Evolutionary conservation across 2,329 filamentous ascomycete genomes (phyloP), one percentile per base, ranked within the genome.

Genomic region (Drechslerella dactyloides): DNA sequence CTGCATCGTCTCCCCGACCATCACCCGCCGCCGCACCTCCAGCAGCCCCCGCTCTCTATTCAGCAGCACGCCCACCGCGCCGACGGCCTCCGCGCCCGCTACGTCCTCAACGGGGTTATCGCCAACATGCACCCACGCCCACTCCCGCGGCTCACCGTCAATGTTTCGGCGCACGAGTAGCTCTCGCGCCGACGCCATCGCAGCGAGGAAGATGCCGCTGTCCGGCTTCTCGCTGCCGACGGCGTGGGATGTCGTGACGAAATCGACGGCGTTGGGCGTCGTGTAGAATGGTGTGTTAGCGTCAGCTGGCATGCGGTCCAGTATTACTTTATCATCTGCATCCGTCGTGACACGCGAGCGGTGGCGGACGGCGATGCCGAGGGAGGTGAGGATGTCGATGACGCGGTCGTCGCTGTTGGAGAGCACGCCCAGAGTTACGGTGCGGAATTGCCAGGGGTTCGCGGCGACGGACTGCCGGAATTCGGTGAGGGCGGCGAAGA

Each of bases 371-470:
- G 8, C n/a, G 7, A 61, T 63, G 57, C 84, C 85, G 2, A 88
- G 78, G 0, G 84, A 85, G 0, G 81, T 78, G 2, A 89, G 77
- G 21, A 88, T 81, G 24, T 78, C 78, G 0, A 83, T 82, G 0
- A 87, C 84, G n/a, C 86, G 81, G 75, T 85, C 82, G 74, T 89
- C 86, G 0, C 86, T 88, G 76, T 89, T 89, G 10, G 85, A 86
- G 56, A 89, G 82, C 4, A 88, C 80, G 24, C 86, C 86, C 3
- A 86, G 79, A 1, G 85, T 78, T 2, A 83, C 80, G 11, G 76
- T 77, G 13, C 65, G 56, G 35, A 56, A 57, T n/a, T 57, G 19
- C 51, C 51, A 70, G 13, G 13, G 11, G 23, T 19, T 15, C 4
- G 37, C 69, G 30, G 11, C 44, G 1, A 69, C 17, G 7, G 59